Evolutionary conservation across 75 land plant species (phyloP), one percentile per base, ranked within the genome.

Genomic region (Pinus tabuliformis): DNA sequence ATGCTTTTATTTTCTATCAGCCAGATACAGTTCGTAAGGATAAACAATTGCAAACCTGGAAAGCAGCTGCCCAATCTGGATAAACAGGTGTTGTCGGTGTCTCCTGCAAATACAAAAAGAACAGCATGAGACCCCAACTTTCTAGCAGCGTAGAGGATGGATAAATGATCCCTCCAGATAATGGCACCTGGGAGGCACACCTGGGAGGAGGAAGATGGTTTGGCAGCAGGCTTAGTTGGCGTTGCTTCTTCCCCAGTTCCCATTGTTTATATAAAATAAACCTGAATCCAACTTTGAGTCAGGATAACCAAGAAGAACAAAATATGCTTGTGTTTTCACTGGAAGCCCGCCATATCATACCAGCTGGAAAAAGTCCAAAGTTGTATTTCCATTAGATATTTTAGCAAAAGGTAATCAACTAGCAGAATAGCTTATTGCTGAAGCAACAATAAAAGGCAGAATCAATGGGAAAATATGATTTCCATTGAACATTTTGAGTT

Each of bases 61-160:
- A 81, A 22, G 95, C 87, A 42, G 85, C 86, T 45, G 88, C 81
- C 95, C 95, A 93, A 76, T 93, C 95, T 73, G 86, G 78, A 74
- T 91, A 93, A 42, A 88, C 60, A 36, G 83, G 82, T 16, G 87
- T 63, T 7, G 90, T 65, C 56, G 91, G 78, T 68, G 84, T 75
- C 76, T 89, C 91, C 91, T 89, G 78, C 17, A 74, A 36, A 54
- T 9, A 60, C 18, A 56, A 28, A 54, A 52, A 16, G 17, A 73
- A 49, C 13, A 42, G 12, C 28, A 26, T 72, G 3, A 77, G 58
- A 24, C 36, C 1, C 12, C 30, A 6, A 57, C 4, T 52, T 24
- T 6, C 17, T 21, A 37, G 17, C 42, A 60, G 16, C 45, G 3
- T 36, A 49, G 52, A 49, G 52, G 52, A 49, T 49, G 52, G 42